Evolutionary conservation across 2,329 filamentous ascomycete species (phyloP), one percentile per base, ranked within the genome.

Genomic region (Pestalotiopsis sp.): DNA sequence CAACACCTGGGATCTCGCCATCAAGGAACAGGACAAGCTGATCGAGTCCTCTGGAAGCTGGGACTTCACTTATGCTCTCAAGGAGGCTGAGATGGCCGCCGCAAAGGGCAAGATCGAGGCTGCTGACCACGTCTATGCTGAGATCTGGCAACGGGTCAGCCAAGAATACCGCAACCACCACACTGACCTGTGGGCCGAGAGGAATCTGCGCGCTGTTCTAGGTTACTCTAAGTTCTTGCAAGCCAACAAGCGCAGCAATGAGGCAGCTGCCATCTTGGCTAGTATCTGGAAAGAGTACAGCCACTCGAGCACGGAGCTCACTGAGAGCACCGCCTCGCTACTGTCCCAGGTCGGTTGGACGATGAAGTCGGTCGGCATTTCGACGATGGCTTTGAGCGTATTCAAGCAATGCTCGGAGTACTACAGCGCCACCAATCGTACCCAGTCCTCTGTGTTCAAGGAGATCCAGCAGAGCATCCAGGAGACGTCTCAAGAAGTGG

Each of bases 71-170:
- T 25, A 20, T 13, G 27, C 23, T 36, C 20, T 65, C 13, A 41
- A 58, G 27, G 23, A 38, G n/a, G 45, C 45, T 2, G 63, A 65
- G 25, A n/a, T 25, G 25, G 36, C 25, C 13, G 45, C 36, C 12
- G 36, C 49, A 25, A 45, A 65, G 3, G 27, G 31, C 13, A 20
- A 39, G 17, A 64, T 69, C 69, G 77, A 73, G 69, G 79, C 71
- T n/a, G 84, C 84, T 0, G 84, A 87, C 71, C 77, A 79, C 52
- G 77, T 78, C 2, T 87, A 85, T 62, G 79, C 86, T 17, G 82
- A 86, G 68, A 79, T 85, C 4, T 87, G 85, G 85, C 81, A 84
- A 73, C 81, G 81, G n/a, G 77, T 83, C 2, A 85, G 82, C n/a
- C 79, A 79, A 55, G 81, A 82, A 67, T 84, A 80, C 68, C 83